Evolutionary conservation across 1,284 basidiomycete genomes (phyloP), one percentile per base, ranked within the genome.

Genomic region (Sporisorium graminicola): DNA sequence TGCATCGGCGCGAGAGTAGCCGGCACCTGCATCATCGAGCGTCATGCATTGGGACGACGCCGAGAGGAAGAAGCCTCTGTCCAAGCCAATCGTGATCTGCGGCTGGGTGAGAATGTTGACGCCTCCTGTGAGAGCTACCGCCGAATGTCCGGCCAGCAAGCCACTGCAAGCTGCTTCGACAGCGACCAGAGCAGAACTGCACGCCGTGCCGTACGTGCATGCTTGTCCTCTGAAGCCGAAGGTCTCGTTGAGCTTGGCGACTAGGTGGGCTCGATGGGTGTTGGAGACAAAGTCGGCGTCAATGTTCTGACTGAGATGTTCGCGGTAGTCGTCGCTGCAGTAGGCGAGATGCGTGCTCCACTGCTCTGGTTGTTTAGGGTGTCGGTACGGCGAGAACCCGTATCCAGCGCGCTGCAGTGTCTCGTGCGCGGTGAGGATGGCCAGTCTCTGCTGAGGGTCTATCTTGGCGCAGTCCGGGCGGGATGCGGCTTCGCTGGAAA

Each of bases 41-140:
- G 74, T 74, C 66, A 71, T 67, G 58, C 77, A 79, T 47, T 79
- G 78, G 1, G 74, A 74, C 5, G 78, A 72, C 5, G 64, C 35
- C n/a, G 67, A 72, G 8, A 79, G 74, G 58, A 79, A 79, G 61
- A 74, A 74, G 35, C 71, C 78, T 55, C 74, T 54, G 54, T 79
- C 78, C 9, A 79, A 61, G 2, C 78, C 78, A 40, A 79, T 71
- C 18, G 69, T 74, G 52, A 79, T 77, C 44, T 79, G 74, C 29
- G 78, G 78, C 55, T 77, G 74, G 1, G 71, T 77, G 22, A 79
- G 65, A 27, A 79, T 64, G 43, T 74, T 77, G 74, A 79, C 58
- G 16, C 78, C 78, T 6, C 78, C 78, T 2, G 74, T 68, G n/a
- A 79, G 47, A 5, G 52, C 78, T 2, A 60, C 62, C 10, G 56